Evolutionary conservation across 2,329 filamentous ascomycete species (phyloP).

Genomic region (Beauveria bassiana): DNA sequence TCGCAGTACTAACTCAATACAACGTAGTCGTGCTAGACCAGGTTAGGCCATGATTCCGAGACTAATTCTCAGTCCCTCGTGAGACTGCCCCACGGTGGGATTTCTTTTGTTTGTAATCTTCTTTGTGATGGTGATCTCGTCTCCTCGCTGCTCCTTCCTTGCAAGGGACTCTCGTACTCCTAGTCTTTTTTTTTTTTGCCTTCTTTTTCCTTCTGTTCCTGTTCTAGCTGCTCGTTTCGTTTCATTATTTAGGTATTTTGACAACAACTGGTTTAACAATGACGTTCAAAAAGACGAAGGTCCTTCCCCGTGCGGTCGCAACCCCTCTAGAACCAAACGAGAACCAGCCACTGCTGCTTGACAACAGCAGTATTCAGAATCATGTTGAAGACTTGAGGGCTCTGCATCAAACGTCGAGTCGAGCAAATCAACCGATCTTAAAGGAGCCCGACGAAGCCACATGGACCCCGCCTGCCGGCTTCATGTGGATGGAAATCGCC

Average conservation of each 20-base stretch:
- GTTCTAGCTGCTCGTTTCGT: neutral
- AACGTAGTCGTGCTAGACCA: no score
- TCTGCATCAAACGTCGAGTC: neutral
- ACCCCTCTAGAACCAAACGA: neutral
- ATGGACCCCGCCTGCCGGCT: slow-evolving; percentile 45
- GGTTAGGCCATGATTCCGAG: no score
- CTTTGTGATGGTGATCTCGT: no score
- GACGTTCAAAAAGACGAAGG: neutral
- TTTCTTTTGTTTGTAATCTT: no score
- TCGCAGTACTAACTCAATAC: no score
- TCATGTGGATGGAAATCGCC: slow-evolving; percentile 50
- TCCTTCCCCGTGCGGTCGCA: neutral
- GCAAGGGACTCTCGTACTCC: no score
- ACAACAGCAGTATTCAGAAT: no score
- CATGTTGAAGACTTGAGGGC: neutral
- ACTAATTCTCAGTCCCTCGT: no score
- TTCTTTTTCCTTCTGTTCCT: neutral
- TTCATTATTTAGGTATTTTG: no score
- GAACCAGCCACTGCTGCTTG: neutral
- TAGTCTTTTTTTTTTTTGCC: neutral
- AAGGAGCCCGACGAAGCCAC: slow-evolving; percentile 15
- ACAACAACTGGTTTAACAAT: neutral
- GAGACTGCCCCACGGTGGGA: no score
- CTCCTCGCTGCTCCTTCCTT: no score
- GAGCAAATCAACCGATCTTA: neutral